Evolutionary conservation across 106 monocot species (phyloP), one percentile per base, ranked within the genome.

Genomic region (Dendrobium catenatum): DNA sequence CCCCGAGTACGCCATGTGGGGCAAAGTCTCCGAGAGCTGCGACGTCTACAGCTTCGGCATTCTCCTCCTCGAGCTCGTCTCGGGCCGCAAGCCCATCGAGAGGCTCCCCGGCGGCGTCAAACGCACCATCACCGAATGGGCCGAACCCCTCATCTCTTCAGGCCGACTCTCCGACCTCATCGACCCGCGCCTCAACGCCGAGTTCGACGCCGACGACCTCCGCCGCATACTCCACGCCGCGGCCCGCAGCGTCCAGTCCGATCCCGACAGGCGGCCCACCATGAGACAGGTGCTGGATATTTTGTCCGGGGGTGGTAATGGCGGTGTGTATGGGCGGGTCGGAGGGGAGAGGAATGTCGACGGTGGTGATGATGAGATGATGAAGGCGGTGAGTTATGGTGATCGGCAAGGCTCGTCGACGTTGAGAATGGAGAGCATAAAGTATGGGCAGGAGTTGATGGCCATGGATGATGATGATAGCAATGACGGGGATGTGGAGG

Each of bases 1-100:
- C 70, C 89, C 89, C 2, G 89, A 89, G 49, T 89, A 86, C 72
- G 89, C 89, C 72, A 89, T 89, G 89, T 85, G 85, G 78, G 90
- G 85, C 41, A 87, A 87, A 26, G 83, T 83, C 79, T 90, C 85
- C 75, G 85, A 81, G 42, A 81, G 83, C 79, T 87, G 83, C 75
- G 85, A 90, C 72, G 85, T 90, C 48, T 90, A 90, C 84, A 83
- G 85, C 85, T 90, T 90, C 76, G 85, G 90, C 33, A 79, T 90
- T 77, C 84, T 90, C 43, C 79, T 90, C 68, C 81, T 90, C 27
- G 88, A 90, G 79, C 55, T 90, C 74, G 77, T 86, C 49, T 81
- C 87, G 54, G 90, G 90, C 51, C 79, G 83, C 42, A 90, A 87
- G 82, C 90, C 90, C 58, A 87, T 90, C 78, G 90, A 90, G 87